These are phyloP conservation scores for Casaregolazyma suthepensis DNA, from an alignment of 1,139 yeast species.

Conservation along the genomic window DNA sequence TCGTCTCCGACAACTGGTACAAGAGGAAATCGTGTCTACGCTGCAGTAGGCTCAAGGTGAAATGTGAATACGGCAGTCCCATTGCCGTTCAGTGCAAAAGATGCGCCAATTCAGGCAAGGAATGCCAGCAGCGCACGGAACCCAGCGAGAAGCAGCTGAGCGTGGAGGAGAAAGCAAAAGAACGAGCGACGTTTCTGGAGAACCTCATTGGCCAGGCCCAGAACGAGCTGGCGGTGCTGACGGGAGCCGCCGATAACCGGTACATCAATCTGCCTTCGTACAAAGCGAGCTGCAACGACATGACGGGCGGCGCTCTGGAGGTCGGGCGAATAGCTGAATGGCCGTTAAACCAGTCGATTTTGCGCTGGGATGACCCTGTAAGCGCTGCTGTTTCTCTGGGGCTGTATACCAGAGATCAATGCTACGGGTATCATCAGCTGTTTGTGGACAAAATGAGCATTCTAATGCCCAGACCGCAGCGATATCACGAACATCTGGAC, in stretches of 20 bases:
- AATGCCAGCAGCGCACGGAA: constrained; percentile 28
- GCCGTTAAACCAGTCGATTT: not conserved
- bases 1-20: constrained; percentile 4
- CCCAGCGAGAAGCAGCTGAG: not conserved
- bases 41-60: constrained; percentile 50
- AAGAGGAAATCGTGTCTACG: constrained; percentile 47
- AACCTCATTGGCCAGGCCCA: constrained; percentile 4
- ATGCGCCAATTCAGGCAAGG: constrained; percentile 42
- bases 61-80: constrained; percentile 49
- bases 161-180: not conserved
- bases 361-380: constrained; percentile 7
- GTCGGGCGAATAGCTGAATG: not conserved
- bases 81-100: constrained; percentile 40
- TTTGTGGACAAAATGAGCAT: constrained; percentile 7
- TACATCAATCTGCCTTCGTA: not conserved
- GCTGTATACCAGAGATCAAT: constrained; percentile 9
- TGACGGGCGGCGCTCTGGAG: not conserved
- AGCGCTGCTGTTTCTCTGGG: constrained; percentile 10
- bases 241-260: not conserved
- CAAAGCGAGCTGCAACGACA: not conserved
- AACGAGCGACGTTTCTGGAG: not conserved
- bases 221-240: constrained; percentile 1
- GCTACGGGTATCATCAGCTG: constrained; percentile 1
- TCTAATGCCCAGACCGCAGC: not conserved
- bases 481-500: constrained; percentile 29